Evolutionary conservation across 805 yeast species (phyloP).

Genomic region (Candida nanaspora): DNA sequence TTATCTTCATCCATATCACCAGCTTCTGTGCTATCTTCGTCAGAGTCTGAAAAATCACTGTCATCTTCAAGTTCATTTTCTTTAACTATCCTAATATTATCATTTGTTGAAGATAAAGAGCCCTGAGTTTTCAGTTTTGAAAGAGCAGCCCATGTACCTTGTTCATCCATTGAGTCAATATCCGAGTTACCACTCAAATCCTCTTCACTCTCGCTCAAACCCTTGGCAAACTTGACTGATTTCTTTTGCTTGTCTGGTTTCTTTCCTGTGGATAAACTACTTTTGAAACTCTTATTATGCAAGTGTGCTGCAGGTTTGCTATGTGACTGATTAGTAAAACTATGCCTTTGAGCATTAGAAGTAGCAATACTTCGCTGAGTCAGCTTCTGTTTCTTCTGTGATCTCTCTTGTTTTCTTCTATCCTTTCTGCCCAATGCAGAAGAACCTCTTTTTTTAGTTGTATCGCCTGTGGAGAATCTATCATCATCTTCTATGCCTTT

Average conservation of each 20-base stretch:
- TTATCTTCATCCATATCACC: conserved; percentile 10
- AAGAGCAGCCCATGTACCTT: conserved; percentile 15
- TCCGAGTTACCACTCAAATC: conserved; percentile 6
- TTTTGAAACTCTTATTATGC: too few species aligned
- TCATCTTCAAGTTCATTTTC: conserved; percentile 8
- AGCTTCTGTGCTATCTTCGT: conserved; percentile 13
- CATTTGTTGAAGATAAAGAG: not conserved
- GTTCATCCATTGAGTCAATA: conserved; percentile 6
- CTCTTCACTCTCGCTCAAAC: not conserved
- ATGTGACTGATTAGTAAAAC: too few species aligned
- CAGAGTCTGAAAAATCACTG: conserved; percentile 5
- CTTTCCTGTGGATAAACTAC: conserved; percentile 15
- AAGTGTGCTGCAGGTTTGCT: too few species aligned
- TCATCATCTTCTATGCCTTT: conserved; percentile 27
- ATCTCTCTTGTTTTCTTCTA: conserved; percentile 30
- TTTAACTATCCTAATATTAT: conserved; percentile 2
- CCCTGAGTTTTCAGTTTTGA: conserved; percentile 2
- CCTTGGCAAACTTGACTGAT: conserved; percentile 13
- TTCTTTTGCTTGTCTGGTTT: conserved; percentile 23
- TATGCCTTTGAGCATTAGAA: not conserved
- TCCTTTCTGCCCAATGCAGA: conserved; percentile 26
- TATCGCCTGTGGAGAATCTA: conserved; percentile 14
- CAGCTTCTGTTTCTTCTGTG: conserved; percentile 22
- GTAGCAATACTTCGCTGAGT: too few species aligned
- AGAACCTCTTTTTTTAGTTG: conserved; percentile 17